Conservation (phyloP, 2,329 filamentous ascomycete genomes). For the Fusarium chaquense region DNA sequence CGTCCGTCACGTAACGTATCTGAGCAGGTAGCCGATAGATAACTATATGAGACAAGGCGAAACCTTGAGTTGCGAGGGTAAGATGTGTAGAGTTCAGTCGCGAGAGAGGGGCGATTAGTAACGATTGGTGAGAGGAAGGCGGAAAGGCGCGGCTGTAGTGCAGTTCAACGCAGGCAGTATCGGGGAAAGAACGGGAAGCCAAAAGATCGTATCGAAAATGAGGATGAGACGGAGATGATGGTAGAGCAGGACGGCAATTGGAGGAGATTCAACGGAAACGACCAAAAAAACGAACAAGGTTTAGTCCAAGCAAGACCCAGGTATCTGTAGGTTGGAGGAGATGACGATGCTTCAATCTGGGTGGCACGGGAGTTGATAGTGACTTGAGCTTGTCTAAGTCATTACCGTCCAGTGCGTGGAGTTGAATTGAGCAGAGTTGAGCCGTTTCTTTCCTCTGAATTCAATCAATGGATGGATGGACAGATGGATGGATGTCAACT, state of each 20-base stretch:
- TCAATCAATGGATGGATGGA: neutral
- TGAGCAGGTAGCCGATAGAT: slow-evolving; percentile 14
- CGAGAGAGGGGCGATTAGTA: slow-evolving; percentile 36
- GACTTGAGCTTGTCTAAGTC: slow-evolving; percentile 3
- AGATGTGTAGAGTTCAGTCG: slow-evolving; percentile 12
- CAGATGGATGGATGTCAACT: slow-evolving; percentile 8
- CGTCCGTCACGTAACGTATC: slow-evolving; percentile 14
- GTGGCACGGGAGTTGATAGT: neutral
- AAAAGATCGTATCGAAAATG: slow-evolving; percentile 34
- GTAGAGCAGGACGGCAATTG: slow-evolving; percentile 32
- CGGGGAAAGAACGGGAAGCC: slow-evolving; percentile 17
- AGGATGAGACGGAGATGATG: slow-evolving; percentile 21
- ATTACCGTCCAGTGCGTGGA: slow-evolving; percentile 18
- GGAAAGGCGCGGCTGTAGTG: slow-evolving; percentile 30
- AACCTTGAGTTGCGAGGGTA: slow-evolving; percentile 15
- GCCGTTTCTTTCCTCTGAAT: slow-evolving; percentile 11
- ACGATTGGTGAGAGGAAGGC: slow-evolving; percentile 4
- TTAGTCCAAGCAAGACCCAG: slow-evolving; percentile 37
- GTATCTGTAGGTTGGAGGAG: slow-evolving; percentile 15
- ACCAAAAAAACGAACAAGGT: slow-evolving; percentile 45
- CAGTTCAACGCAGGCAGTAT: neutral
- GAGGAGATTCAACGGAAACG: slow-evolving; percentile 46
- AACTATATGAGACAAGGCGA: slow-evolving; percentile 1
- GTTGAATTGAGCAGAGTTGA: slow-evolving; percentile 7
- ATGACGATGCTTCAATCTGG: slow-evolving; percentile 17